Base-by-base conservation (phyloP, 2,329 filamentous ascomycete genomes). In the Monosporascus sp. region DNA sequence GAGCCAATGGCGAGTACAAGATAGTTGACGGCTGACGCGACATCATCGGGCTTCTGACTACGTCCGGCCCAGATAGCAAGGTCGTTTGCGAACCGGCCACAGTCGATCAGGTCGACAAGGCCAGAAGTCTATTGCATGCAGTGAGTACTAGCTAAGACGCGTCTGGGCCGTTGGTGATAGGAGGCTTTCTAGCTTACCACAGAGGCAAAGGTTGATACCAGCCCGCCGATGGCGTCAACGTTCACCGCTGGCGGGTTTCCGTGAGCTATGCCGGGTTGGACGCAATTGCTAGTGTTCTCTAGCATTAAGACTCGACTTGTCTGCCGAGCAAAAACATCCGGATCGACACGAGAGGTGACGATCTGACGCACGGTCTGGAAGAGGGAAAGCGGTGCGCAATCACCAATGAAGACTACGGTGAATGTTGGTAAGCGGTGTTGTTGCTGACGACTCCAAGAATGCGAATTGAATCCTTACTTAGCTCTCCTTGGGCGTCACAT, bases 361-460 rank as follows among this genome's bases (percentile, higher is more conserved):
- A 82, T 71, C 58, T 79, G 74, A 2, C 78, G 71, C 7, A 81
- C 74, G 0, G 77, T 80, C 57, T 81, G 78, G 58, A 81, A 81
- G 55, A 82, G 77, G 0, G 78, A 81, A 20, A 82, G 65, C 1
- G 79, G 79, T 5, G 79, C 79, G 57, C 78, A 81, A 60, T 82
- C 79, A 5, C 79, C 79, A 24, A 81, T 78, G 60, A 82, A 82
- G 31, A 79, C 65, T 66, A 37, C 11, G 17, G 38, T 17, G 24
- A 20, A 22, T 6, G 15, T 14, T 37, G 9, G 40, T 35, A 22
- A 55, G n/a, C 22, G 24, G 8, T 47, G 17, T 15, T 38, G 18
- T 14, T 43, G 31, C 31, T 1, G 31, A 35, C 31, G 31, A 35
- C 31, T 35, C 31, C 4, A 14, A 35, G 31, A 35, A 35, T 14